Evolutionary conservation across 2,329 filamentous ascomycete genomes (phyloP), one percentile per base, ranked within the genome.

Genomic region (Graphiopsis chlorocephala): DNA sequence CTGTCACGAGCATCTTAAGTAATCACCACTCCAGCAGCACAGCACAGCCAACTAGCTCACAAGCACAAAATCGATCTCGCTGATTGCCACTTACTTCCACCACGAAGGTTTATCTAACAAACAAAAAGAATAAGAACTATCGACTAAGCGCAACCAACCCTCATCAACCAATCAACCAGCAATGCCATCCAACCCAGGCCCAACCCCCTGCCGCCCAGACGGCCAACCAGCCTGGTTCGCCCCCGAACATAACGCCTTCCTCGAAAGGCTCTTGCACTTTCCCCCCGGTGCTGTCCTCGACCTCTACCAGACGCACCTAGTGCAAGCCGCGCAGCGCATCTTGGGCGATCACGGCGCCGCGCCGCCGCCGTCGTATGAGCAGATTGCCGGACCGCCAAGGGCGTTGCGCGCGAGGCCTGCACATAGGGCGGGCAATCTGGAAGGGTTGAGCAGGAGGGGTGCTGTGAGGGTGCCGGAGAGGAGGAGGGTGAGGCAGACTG

Each of bases 151-250:
- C 6, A 28, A 28, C 48, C 15, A 17, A 29, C 28, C 8, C 47
- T 26, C 23, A 50, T 17, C 23, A 52, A 28, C 14, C 14, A n/a
- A 52, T 17, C 23, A 52, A 28, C 14, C 14, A n/a, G 28, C 15
- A 52, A 52, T 52, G 25, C 17, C 25, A 14, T 6, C 15, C 3
- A 23, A 14, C 14, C 14, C 23, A 52, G 26, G 23, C 23, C 47
- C 47, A 28, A 52, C 33, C 33, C 53, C n/a, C 20, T 33, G 25
- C 20, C n/a, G 15, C 53, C 53, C 31, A 31, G 35, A 42, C 58
- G 28, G 42, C 45, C n/a, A 25, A 25, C 26, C 31, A 23, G 42
- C 58, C 17, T 61, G 58, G 58, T 61, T 61, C 42, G 50, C 58
- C 7, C 8, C 17, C 12, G n/a, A 31, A 3, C 58, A 61, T 29